Percentiles rank a stretch among this genome's conserved stretches.
Evolutionary conservation across 345 rosid genomes (phyloP).

Genomic region (Brassica napus): DNA sequence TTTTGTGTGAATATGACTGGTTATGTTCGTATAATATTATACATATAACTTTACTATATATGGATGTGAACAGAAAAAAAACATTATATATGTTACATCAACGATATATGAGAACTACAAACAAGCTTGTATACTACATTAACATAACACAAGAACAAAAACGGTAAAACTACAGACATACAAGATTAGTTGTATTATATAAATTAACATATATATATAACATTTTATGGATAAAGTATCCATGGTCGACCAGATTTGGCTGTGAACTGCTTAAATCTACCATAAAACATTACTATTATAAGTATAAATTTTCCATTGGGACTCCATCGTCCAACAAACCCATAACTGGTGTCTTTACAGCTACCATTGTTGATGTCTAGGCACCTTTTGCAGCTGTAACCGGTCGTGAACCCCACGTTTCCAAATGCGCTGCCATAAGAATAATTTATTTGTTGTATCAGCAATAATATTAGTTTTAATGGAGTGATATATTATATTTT

Average conservation of each 20-base stretch:
- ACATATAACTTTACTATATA: background rate
- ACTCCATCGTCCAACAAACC: conserved; percentile 65
- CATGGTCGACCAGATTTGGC: conserved; percentile 51
- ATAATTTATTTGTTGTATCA: background rate
- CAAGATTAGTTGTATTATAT: background rate
- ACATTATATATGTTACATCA: background rate
- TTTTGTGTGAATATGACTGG: background rate
- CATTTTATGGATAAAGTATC: conserved; percentile 41
- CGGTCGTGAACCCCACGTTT: background rate
- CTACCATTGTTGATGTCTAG: background rate
- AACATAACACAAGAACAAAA: background rate
- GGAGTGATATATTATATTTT: background rate
- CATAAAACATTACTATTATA: conserved; percentile 59
- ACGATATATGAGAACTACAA: background rate
- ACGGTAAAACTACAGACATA: background rate
- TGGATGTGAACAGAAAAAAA: background rate
- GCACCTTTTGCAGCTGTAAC: background rate
- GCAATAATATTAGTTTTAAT: background rate
- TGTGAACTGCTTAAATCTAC: conserved; percentile 54
- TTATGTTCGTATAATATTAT: background rate
- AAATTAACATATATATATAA: background rate
- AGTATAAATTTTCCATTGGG: conserved; percentile 46
- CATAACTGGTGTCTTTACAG: conserved; percentile 44
- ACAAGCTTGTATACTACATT: background rate
- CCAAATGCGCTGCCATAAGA: background rate